These are phyloP conservation scores for Solanum rostratum DNA, from an alignment of 257 asterid genomes.

Conservation along the genomic window DNA sequence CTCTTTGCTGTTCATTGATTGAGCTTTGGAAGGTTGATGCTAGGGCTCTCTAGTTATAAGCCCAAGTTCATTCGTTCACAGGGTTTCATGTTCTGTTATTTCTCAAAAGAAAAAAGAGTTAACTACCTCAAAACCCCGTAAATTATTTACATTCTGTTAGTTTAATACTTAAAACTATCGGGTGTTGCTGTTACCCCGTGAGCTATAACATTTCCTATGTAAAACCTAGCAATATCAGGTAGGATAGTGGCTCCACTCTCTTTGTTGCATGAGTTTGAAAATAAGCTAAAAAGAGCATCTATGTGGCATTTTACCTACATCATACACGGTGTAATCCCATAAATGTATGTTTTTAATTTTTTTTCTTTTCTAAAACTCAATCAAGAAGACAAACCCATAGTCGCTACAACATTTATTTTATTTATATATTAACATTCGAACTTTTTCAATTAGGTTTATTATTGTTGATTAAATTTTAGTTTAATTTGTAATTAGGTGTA, in stretches of 20 bases:
- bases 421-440: too few species aligned
- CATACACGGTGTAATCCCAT: too few species aligned
- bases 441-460: too few species aligned
- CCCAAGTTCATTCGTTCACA: background rate
- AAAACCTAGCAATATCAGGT: background rate
- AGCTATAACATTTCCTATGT: background rate
- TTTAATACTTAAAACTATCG: background rate
- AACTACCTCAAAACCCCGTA: background rate
- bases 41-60: background rate
- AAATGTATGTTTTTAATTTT: too few species aligned
- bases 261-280: background rate
- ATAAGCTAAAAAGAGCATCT: background rate
- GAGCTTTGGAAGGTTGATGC: background rate
- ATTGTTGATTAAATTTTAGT: too few species aligned
- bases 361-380: too few species aligned
- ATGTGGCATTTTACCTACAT: background rate
- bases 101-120: background rate
- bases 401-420: too few species aligned
- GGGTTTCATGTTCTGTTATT: background rate
- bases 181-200: background rate
- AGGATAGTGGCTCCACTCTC: background rate
- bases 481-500: too few species aligned
- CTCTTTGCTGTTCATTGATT: background rate
- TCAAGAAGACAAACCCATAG: too few species aligned
- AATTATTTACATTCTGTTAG: background rate